Conservation (phyloP, 2,329 filamentous ascomycete species). For the Sporothrix variecibatus region DNA sequence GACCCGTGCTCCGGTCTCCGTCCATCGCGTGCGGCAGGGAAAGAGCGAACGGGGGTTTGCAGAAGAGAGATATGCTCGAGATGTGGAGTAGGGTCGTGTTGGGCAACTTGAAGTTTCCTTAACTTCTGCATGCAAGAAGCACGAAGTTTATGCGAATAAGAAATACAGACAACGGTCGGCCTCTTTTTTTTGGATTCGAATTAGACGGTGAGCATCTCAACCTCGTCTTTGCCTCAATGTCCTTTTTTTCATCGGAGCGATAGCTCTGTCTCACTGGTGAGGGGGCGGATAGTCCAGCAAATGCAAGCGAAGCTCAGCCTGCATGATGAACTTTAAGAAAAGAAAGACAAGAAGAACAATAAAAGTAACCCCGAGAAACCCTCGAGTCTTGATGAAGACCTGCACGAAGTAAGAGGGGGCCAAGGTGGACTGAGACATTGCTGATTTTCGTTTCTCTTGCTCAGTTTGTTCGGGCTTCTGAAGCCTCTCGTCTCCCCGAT, state of each 20-base stretch:
- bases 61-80: not conserved
- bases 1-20: not conserved
- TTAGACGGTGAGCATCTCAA: slow-evolving; percentile 9
- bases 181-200: not conserved
- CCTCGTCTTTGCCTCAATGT: not conserved
- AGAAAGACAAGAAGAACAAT: not conserved
- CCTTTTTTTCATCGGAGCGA: not conserved
- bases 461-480: not conserved
- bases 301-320: not conserved
- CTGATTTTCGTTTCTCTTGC: not conserved
- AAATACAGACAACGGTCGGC: not conserved
- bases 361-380: not conserved
- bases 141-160: not conserved
- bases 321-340: not conserved
- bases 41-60: not conserved
- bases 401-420: slow-evolving; percentile 15
- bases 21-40: slow-evolving; percentile 13
- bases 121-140: not conserved
- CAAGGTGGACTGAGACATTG: slow-evolving; percentile 10
- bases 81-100: slow-evolving; percentile 8
- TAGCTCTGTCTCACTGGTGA: slow-evolving; percentile 11
- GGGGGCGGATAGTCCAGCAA: not conserved
- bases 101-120: not conserved
- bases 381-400: not conserved
- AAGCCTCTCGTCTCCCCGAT: not conserved